Conservation (phyloP, 495 filamentous ascomycete species). For the Hypoxylon lenormandii region DNA sequence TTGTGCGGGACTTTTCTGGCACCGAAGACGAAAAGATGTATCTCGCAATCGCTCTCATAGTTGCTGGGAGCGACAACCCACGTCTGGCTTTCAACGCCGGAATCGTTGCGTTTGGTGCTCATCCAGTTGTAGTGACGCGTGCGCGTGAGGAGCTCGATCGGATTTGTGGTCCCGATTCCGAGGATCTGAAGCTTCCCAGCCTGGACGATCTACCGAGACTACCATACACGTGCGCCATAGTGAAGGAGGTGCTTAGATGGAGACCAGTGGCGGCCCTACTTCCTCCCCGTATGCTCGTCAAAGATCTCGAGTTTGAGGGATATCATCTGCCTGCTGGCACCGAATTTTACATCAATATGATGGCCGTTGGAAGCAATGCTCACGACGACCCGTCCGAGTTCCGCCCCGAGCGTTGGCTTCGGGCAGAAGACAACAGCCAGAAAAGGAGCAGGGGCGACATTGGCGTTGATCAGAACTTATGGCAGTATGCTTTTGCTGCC, state of each 20-base stretch:
- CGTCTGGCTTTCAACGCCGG: constrained; percentile 57
- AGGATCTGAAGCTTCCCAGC: constrained; percentile 55
- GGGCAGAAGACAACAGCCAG: constrained; percentile 52
- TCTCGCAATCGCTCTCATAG: constrained; percentile 54
- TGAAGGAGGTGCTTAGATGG: constrained; percentile 70
- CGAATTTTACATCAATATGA: constrained; percentile 54
- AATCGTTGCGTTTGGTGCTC: constrained; percentile 52
- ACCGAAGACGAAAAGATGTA: constrained; percentile 62
- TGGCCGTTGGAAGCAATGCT: constrained; percentile 41
- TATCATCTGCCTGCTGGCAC: constrained; percentile 63
- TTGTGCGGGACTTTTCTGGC: constrained; percentile 56
- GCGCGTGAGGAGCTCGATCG: constrained; percentile 56
- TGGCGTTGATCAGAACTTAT: constrained; percentile 15
- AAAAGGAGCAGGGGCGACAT: constrained; percentile 41
- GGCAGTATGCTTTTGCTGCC: constrained; percentile 55
- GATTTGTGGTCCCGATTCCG: constrained; percentile 51
- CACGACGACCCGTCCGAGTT: constrained; percentile 54
- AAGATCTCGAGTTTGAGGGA: constrained; percentile 64
- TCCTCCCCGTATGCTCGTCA: constrained; percentile 51
- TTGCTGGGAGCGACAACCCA: constrained; percentile 62
- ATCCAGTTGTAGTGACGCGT: constrained; percentile 48
- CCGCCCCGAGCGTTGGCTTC: constrained; percentile 63
- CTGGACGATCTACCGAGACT: constrained; percentile 62
- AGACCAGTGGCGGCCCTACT: constrained; percentile 56
- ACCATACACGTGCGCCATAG: constrained; percentile 63